phyloP scores from a whole-genome alignment of 2,329 filamentous ascomycete species.

The Cercospora janseana region DNA sequence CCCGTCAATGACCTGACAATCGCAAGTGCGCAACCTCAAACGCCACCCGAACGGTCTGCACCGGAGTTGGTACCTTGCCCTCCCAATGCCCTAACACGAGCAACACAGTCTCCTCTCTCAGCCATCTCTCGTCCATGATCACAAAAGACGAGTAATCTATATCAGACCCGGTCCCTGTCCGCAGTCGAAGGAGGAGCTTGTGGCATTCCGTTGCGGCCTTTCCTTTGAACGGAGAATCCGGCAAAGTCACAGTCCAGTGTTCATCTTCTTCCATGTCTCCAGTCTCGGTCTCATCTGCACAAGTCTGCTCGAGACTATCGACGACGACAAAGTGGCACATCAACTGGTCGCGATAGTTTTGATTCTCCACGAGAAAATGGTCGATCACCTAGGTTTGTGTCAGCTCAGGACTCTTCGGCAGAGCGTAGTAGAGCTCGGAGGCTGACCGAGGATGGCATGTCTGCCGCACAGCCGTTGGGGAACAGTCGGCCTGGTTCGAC shows the following conservation, averaged over 20 bases:
- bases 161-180: background rate
- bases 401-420: too few relatives aligned
- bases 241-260: background rate
- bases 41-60: background rate
- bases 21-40: background rate
- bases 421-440: background rate
- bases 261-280: constrained; percentile 5
- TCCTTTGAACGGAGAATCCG: background rate
- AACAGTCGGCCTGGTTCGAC: background rate
- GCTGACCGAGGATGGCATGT: constrained; percentile 4
- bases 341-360: background rate
- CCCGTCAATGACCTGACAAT: background rate
- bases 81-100: background rate
- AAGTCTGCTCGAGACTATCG: background rate
- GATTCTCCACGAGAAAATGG: background rate
- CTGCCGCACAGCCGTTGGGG: constrained; percentile 4
- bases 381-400: background rate
- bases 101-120: background rate
- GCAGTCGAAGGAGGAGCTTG: background rate
- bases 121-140: constrained; percentile 1
- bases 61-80: background rate
- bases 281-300: background rate
- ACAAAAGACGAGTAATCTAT: background rate
- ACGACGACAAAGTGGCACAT: background rate
- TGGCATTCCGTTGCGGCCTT: constrained; percentile 1